Percentiles rank a stretch among this genome's conserved stretches.
Conservation (phyloP, 192 early-diverging fungal genomes). For the Coemansia sp. region DNA sequence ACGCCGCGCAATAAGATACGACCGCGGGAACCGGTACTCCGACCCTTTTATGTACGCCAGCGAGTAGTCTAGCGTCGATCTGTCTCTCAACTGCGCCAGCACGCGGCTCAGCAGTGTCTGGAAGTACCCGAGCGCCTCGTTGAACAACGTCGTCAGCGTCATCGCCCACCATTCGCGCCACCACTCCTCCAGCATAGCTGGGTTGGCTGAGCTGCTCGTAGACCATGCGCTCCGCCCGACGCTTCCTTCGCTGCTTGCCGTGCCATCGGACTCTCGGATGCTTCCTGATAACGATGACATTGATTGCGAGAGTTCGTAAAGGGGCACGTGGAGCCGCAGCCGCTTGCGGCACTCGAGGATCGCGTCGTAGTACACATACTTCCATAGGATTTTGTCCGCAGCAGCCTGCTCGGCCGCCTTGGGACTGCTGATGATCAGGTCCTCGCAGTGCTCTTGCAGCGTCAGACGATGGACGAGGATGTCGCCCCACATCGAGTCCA, state of each 20-base stretch:
- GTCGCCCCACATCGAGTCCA: conserved; percentile 44
- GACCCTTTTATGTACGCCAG: conserved; percentile 5
- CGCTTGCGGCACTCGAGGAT: conserved; percentile 48
- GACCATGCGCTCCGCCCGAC: conserved; percentile 13
- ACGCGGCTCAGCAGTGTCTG: conserved; percentile 27
- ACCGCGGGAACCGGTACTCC: conserved; percentile 4
- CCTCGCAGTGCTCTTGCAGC: conserved; percentile 38
- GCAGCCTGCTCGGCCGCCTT: conserved; percentile 13
- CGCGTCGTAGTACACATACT: conserved; percentile 36
- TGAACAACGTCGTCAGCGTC: conserved; percentile 32
- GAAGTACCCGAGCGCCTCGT: conserved; percentile 44
- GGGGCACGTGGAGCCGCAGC: conserved; percentile 29
- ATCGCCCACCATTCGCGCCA: conserved; percentile 40
- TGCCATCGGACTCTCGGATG: conserved; percentile 14
- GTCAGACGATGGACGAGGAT: conserved; percentile 33
- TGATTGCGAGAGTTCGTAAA: conserved; percentile 27
- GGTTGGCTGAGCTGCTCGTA: conserved; percentile 8
- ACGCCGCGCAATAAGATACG: conserved; percentile 28
- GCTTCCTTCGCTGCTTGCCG: conserved; percentile 21
- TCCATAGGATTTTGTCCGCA: conserved; percentile 41
- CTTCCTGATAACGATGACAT: conserved; percentile 31
- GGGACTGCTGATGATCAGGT: conserved; percentile 25
- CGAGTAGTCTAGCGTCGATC: conserved; percentile 10
- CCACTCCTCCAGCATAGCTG: conserved; percentile 31
- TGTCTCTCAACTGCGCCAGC: conserved; percentile 4